Conservation (phyloP, 73 alveolate species). For the Urostyla sp. region DNA sequence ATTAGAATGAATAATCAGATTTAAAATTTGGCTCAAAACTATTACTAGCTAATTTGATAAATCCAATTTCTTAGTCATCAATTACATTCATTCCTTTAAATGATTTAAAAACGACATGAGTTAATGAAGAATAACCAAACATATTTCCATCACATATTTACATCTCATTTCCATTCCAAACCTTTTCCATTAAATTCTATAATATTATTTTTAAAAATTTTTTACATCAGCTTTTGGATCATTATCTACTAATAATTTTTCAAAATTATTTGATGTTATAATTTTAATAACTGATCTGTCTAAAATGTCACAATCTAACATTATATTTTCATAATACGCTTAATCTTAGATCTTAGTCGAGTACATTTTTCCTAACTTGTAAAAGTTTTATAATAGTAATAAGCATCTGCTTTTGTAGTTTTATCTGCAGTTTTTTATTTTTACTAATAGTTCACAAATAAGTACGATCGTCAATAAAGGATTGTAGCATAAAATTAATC, state of each 20-base stretch:
- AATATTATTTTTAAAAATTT: no score
- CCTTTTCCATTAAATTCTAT: constrained; percentile 45
- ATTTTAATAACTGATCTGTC: constrained; percentile 53
- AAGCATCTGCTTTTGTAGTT: constrained; percentile 56
- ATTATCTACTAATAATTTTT: constrained; percentile 65
- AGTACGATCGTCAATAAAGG: constrained; percentile 60
- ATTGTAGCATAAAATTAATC: constrained; percentile 34
- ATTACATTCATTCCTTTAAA: constrained; percentile 22
- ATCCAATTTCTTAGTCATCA: neutral
- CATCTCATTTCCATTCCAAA: constrained; percentile 66
- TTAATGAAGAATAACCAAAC: constrained; percentile 56
- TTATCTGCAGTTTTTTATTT: neutral
- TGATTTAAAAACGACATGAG: constrained; percentile 25
- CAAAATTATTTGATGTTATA: constrained; percentile 55
- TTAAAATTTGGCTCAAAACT: constrained; percentile 61
- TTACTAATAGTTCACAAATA: constrained; percentile 43
- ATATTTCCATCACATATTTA: constrained; percentile 66
- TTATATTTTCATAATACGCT: constrained; percentile 57
- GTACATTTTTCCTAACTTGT: constrained; percentile 62
- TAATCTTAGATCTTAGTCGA: constrained; percentile 59
- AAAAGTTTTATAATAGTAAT: constrained; percentile 13
- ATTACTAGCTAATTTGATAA: constrained; percentile 38
- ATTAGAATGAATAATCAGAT: constrained; percentile 55
- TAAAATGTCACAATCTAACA: constrained; percentile 37
- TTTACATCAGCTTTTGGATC: constrained; percentile 81